Base-by-base conservation (phyloP, 345 rosid species). In the Populus deltoides region DNA sequence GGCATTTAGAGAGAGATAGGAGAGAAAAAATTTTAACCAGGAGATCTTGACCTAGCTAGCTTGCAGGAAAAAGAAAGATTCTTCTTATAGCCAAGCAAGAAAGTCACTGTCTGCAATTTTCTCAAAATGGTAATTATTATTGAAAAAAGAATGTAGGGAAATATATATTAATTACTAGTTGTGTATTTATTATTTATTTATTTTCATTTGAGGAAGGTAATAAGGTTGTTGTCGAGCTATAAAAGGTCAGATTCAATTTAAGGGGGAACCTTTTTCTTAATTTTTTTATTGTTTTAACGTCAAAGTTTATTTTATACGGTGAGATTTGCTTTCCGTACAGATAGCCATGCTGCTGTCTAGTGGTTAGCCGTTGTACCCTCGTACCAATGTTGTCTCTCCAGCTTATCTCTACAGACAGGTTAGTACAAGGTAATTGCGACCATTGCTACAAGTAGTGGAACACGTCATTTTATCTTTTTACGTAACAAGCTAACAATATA, bases 21-120 rank as follows among this genome's bases (percentile, higher is more conserved):
- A 25, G 7, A 16, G 33, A 5, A 59, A 5, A 39, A 24, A 2
- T 22, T 8, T n/a, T 27, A 18, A 29, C 39, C 7, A 11, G 33
- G 36, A 71, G 39, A 17, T 2, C 36, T 41, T n/a, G 25, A 47
- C 43, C 29, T 27, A 70, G 67, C 29, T 27, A 70, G 67, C 17
- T 61, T 7, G 33, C 17, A 5, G 25, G 24, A 51, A 66, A 75
- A 68, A 27, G 68, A 74, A 9, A 55, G 68, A 76, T 53, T 68
- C 79, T 39, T 53, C 18, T 68, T 76, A 76, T 76, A 49, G 68
- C 68, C 73, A 53, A 68, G 24, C 17, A 36, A 76, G 39, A 55
- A 1, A 38, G 41, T 35, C 17, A 63, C 24, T 8, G 41, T 36
- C 8, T 24, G 17, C 16, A 27, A 4, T 36, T 29, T 33, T 49